Evolutionary conservation across 805 yeast species (phyloP).

Genomic region (Diddensiella transvaalensis): DNA sequence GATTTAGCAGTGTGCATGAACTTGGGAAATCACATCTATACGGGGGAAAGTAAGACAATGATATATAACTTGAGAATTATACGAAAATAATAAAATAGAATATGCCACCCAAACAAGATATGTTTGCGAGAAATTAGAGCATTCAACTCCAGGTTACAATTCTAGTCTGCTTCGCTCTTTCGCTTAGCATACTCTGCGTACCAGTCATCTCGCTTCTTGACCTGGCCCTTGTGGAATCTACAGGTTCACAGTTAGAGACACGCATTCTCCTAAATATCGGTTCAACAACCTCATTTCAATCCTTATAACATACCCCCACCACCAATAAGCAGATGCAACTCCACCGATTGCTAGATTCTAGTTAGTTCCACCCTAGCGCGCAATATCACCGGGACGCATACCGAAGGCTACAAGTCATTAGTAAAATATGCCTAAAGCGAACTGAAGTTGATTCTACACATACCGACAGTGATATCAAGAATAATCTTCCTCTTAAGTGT

Average conservation of each 20-base stretch:
- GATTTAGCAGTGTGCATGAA: too few species aligned
- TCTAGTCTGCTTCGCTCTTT: slow-evolving; percentile 42
- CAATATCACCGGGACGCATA: too few species aligned
- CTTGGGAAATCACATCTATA: neutral
- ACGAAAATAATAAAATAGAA: too few species aligned
- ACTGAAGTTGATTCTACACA: slow-evolving; percentile 29
- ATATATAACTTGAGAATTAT: too few species aligned
- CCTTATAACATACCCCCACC: slow-evolving; percentile 53
- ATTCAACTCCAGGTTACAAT: too few species aligned
- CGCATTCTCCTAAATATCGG: too few species aligned
- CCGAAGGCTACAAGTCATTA: neutral
- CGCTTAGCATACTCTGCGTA: slow-evolving; percentile 74
- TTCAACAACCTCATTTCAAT: slow-evolving; percentile 1
- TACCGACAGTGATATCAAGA: slow-evolving; percentile 73
- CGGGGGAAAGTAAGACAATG: neutral
- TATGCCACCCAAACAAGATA: too few species aligned
- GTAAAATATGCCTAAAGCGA: neutral
- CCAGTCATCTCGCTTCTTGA: slow-evolving; percentile 77
- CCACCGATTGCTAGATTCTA: slow-evolving; percentile 45
- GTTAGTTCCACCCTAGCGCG: too few species aligned
- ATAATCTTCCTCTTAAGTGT: slow-evolving; percentile 74
- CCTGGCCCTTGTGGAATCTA: slow-evolving; percentile 66
- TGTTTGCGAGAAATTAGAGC: too few species aligned
- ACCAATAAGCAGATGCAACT: slow-evolving; percentile 69
- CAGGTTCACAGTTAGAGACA: neutral